These are phyloP conservation scores for Bisporella sp. DNA, from an alignment of 2,329 filamentous ascomycete genomes.

Conservation along the genomic window DNA sequence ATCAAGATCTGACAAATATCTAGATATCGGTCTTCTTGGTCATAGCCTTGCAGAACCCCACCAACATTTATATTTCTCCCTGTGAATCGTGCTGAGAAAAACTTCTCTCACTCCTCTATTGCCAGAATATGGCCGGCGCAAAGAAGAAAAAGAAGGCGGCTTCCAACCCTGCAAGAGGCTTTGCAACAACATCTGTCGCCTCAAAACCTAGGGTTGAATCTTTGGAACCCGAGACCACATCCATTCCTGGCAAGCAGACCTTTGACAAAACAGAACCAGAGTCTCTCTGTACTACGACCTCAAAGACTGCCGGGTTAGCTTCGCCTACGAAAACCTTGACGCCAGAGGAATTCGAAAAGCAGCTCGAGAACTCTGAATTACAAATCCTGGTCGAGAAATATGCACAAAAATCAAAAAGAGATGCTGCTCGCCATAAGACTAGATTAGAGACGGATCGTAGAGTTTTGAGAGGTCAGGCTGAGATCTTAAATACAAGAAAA, in stretches of 20 bases:
- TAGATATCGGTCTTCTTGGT: too few species aligned
- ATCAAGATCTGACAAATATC: too few species aligned
- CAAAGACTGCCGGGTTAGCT: constrained; percentile 1
- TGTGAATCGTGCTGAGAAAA: too few species aligned
- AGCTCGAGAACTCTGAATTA: constrained; percentile 84
- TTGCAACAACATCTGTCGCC: constrained; percentile 87
- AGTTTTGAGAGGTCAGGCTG: constrained; percentile 71
- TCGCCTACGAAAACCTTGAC: constrained; percentile 45
- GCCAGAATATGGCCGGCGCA: constrained; percentile 52
- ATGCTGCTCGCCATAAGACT: constrained; percentile 67
- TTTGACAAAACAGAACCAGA: not conserved
- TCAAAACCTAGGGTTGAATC: constrained; percentile 69
- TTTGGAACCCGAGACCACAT: constrained; percentile 25
- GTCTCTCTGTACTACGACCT: constrained; percentile 3
- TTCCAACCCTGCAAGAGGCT: constrained; percentile 82
- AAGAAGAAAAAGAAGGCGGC: constrained; percentile 86
- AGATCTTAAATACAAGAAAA: constrained; percentile 62
- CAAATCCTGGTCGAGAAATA: constrained; percentile 83
- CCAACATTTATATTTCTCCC: too few species aligned
- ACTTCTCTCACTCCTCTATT: too few species aligned
- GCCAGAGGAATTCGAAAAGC: constrained; percentile 83
- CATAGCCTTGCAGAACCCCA: too few species aligned
- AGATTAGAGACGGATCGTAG: constrained; percentile 82
- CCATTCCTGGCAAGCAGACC: not conserved
- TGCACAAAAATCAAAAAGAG: constrained; percentile 69